Percentiles rank a stretch among this genome's conserved stretches.
Evolutionary conservation across 129 eudicot genomes (phyloP).

Genomic region (Flaveria bidentis): DNA sequence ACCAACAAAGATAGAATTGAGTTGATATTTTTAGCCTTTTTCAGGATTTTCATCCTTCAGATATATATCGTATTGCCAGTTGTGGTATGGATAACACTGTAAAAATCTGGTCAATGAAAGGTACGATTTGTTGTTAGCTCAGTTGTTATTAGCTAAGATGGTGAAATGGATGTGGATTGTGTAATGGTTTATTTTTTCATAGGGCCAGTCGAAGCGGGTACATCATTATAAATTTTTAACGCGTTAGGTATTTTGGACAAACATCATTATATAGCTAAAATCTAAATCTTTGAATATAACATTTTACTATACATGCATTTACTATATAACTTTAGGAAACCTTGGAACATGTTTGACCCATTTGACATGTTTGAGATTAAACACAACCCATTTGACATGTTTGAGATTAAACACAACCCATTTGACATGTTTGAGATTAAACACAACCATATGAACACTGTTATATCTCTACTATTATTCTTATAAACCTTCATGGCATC

Average conservation of each 20-base stretch:
- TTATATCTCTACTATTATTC: background rate
- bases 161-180: background rate
- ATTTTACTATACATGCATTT: background rate
- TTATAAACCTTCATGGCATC: constrained; percentile 16
- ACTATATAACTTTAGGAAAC: background rate
- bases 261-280: background rate
- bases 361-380: background rate
- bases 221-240: background rate
- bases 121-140: constrained; percentile 35
- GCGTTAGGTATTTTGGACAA: background rate
- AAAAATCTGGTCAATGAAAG: constrained; percentile 99
- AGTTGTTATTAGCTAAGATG: background rate
- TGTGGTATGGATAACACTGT: constrained; percentile 99
- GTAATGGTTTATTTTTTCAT: background rate
- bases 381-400: background rate
- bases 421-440: background rate
- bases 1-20: constrained; percentile 2
- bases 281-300: background rate
- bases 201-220: background rate
- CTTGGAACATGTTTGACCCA: background rate
- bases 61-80: constrained; percentile 95
- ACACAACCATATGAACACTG: too few species aligned
- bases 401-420: background rate
- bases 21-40: constrained; percentile 13
- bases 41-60: constrained; percentile 99